Conservation (phyloP, 2,329 filamentous ascomycete genomes). For the Aspergillus tamarii region DNA sequence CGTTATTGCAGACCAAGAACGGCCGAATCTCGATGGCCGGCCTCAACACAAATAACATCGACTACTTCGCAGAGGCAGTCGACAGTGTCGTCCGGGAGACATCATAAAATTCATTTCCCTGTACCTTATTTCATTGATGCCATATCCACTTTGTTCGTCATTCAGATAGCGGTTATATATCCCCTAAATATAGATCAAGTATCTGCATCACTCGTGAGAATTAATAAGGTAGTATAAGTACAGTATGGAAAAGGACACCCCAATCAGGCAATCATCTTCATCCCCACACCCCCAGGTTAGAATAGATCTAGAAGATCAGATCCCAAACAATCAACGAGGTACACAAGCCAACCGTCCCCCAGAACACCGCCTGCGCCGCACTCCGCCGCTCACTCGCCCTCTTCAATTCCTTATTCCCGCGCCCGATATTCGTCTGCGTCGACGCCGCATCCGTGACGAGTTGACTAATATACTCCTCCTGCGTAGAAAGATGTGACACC, state of each 20-base stretch:
- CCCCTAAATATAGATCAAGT: neutral
- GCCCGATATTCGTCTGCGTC: slow-evolving; percentile 83
- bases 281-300: no score
- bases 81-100: slow-evolving; percentile 72
- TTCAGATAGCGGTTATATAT: slow-evolving; percentile 1
- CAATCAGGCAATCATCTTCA: neutral
- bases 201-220: neutral
- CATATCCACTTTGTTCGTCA: neutral
- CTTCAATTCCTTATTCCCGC: slow-evolving; percentile 89
- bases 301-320: slow-evolving; percentile 56
- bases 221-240: neutral
- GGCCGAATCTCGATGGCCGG: slow-evolving; percentile 98
- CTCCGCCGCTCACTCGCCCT: slow-evolving; percentile 74
- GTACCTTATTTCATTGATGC: slow-evolving; percentile 3
- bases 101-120: slow-evolving; percentile 20
- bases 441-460: slow-evolving; percentile 80
- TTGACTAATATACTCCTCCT: slow-evolving; percentile 87
- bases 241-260: slow-evolving; percentile 1
- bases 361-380: slow-evolving; percentile 77
- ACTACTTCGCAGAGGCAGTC: slow-evolving; percentile 89
- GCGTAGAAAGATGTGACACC: slow-evolving; percentile 79
- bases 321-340: slow-evolving; percentile 78
- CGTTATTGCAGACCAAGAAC: slow-evolving; percentile 73
- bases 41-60: slow-evolving; percentile 88
- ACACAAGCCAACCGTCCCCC: slow-evolving; percentile 75